Percentiles rank a stretch among this genome's conserved stretches.
phyloP scores from a whole-genome alignment of 352 stramenopile species.

The Phytophthora chlamydospora region DNA sequence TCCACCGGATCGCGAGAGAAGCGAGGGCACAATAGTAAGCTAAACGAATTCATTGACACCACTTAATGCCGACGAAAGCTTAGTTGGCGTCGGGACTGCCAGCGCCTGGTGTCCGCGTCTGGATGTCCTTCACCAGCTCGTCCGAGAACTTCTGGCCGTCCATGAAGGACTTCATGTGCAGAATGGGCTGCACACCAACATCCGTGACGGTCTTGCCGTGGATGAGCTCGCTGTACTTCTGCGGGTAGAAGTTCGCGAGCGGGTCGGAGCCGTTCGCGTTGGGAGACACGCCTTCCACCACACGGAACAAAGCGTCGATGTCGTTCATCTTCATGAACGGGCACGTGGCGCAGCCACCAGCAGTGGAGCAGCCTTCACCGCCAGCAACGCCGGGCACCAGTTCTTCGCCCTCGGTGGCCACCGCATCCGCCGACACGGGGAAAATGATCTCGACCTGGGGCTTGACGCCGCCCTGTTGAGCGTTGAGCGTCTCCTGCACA shows the following conservation, averaged over 20 bases:
- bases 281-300: conserved; percentile 73
- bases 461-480: conserved; percentile 52
- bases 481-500: conserved; percentile 86
- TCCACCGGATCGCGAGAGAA: too few species aligned
- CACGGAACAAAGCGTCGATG: conserved; percentile 95
- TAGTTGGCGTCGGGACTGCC: conserved; percentile 57
- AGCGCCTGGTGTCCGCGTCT: conserved; percentile 57
- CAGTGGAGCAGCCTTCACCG: conserved; percentile 96
- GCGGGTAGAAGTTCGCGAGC: conserved; percentile 90
- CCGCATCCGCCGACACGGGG: conserved; percentile 94
- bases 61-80: not conserved
- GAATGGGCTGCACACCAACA: conserved; percentile 94
- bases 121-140: conserved; percentile 87
- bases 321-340: conserved; percentile 99
- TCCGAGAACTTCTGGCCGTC: conserved; percentile 84
- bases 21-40: too few species aligned
- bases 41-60: conserved; percentile 16
- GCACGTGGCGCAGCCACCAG: conserved; percentile 96
- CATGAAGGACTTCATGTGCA: conserved; percentile 98
- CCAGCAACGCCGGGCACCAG: conserved; percentile 92
- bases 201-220: conserved; percentile 91
- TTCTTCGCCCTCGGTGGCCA: conserved; percentile 76
- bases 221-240: conserved; percentile 93
- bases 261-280: conserved; percentile 45
- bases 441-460: conserved; percentile 97